Conservation (phyloP, 805 yeast genomes). For the Candida peoriensis region DNA sequence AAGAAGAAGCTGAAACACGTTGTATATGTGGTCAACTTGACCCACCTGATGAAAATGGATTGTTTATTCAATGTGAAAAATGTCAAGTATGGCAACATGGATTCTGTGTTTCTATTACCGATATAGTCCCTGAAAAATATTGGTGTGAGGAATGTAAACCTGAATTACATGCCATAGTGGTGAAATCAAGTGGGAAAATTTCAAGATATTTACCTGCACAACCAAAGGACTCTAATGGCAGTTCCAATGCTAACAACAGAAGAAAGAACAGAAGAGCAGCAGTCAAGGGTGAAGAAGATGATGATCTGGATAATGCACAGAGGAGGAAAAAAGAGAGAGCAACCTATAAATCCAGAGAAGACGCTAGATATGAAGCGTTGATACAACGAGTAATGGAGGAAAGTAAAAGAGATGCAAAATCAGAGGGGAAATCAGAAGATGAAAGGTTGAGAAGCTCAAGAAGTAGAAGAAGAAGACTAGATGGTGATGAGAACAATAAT, state of each 20-base stretch:
- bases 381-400: conserved; percentile 36
- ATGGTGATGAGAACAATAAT: not conserved
- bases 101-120: conserved; percentile 81
- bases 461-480: conserved; percentile 9
- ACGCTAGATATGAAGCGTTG: conserved; percentile 38
- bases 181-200: conserved; percentile 42
- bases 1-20: conserved; percentile 40
- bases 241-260: conserved; percentile 8
- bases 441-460: conserved; percentile 6
- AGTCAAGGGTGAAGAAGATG: conserved; percentile 12
- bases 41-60: conserved; percentile 48
- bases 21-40: conserved; percentile 40
- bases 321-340: conserved; percentile 31
- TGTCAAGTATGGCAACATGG: conserved; percentile 99
- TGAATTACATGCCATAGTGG: conserved; percentile 60
- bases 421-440: conserved; percentile 6
- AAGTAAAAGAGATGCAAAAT: conserved; percentile 32
- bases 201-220: conserved; percentile 45
- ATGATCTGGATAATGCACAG: conserved; percentile 7
- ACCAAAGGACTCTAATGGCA: conserved; percentile 22
- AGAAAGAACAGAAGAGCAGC: conserved; percentile 20
- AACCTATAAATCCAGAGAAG: conserved; percentile 35
- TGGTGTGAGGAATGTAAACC: conserved; percentile 94
- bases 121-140: conserved; percentile 84
- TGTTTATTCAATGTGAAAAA: conserved; percentile 79